Evolutionary conservation across 352 stramenopile genomes (phyloP).

Genomic region (Chrysophaeum taylorii): DNA sequence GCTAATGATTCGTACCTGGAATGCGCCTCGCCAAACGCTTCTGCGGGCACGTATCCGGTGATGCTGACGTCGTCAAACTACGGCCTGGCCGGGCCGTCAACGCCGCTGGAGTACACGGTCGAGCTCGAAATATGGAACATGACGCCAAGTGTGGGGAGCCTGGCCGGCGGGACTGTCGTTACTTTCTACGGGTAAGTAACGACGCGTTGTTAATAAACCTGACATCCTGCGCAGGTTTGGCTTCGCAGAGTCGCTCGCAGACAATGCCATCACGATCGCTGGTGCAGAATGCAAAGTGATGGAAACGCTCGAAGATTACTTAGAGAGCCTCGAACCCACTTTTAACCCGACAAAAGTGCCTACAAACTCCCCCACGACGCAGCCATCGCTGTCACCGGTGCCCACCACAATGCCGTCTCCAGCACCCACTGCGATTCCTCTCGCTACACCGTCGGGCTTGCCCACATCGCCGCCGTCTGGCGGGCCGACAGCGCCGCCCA

Average conservation of each 20-base stretch:
- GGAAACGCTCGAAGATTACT: slow-evolving; percentile 14
- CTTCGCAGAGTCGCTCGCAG: slow-evolving; percentile 15
- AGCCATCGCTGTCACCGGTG: not conserved
- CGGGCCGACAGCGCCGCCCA: not conserved
- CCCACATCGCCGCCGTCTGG: not conserved
- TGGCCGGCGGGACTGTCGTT: slow-evolving; percentile 18
- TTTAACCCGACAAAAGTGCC: not conserved
- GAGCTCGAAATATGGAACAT: slow-evolving; percentile 9
- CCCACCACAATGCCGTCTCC: not conserved
- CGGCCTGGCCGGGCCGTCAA: slow-evolving; percentile 13
- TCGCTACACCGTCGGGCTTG: not conserved
- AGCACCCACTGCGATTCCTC: not conserved
- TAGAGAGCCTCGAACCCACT: slow-evolving; percentile 12
- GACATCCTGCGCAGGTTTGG: slow-evolving; percentile 12
- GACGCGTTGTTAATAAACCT: not conserved
- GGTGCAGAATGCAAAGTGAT: slow-evolving; percentile 15
- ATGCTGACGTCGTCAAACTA: slow-evolving; percentile 1
- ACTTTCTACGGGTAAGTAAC: slow-evolving; percentile 10
- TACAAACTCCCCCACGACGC: not conserved
- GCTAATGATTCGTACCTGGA: slow-evolving; percentile 21
- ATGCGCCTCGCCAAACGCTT: slow-evolving; percentile 18
- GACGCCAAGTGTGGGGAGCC: slow-evolving; percentile 4
- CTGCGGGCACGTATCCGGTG: slow-evolving; percentile 14
- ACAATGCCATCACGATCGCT: slow-evolving; percentile 17
- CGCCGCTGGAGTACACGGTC: slow-evolving; percentile 11